Conservation (phyloP, 805 yeast species). For the Yamadazyma nakazawae region DNA sequence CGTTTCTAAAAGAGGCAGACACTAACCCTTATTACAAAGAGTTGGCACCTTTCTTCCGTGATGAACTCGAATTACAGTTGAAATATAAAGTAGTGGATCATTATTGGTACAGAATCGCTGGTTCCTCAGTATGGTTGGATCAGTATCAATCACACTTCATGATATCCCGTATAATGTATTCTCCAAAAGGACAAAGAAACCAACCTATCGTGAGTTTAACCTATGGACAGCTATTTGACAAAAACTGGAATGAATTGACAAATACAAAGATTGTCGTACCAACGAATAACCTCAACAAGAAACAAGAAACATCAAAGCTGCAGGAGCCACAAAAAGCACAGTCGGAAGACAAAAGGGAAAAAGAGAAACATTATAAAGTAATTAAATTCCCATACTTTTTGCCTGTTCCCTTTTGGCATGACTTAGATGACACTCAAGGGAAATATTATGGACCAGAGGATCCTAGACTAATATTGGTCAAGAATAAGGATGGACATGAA, state of each 20-base stretch:
- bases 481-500: conserved; percentile 30
- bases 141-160: conserved; percentile 49
- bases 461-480: conserved; percentile 41
- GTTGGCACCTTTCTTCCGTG: conserved; percentile 25
- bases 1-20: conserved; percentile 12
- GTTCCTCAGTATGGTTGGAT: conserved; percentile 51
- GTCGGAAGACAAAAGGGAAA: conserved; percentile 8
- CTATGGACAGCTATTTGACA: conserved; percentile 45
- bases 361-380: conserved; percentile 10
- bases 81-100: conserved; percentile 21
- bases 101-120: conserved; percentile 48
- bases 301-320: not conserved
- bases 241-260: conserved; percentile 44
- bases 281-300: conserved; percentile 7
- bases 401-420: conserved; percentile 33
- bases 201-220: conserved; percentile 39
- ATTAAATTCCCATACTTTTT: conserved; percentile 25
- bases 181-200: conserved; percentile 26
- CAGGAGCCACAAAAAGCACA: not conserved
- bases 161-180: conserved; percentile 44
- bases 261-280: conserved; percentile 24
- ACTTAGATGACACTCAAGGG: conserved; percentile 20
- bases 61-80: conserved; percentile 22
- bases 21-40: conserved; percentile 23
- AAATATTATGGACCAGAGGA: conserved; percentile 47